Evolutionary conservation across 345 rosid species (phyloP), one percentile per base, ranked within the genome.

Genomic region (Euphorbia tirucalli): DNA sequence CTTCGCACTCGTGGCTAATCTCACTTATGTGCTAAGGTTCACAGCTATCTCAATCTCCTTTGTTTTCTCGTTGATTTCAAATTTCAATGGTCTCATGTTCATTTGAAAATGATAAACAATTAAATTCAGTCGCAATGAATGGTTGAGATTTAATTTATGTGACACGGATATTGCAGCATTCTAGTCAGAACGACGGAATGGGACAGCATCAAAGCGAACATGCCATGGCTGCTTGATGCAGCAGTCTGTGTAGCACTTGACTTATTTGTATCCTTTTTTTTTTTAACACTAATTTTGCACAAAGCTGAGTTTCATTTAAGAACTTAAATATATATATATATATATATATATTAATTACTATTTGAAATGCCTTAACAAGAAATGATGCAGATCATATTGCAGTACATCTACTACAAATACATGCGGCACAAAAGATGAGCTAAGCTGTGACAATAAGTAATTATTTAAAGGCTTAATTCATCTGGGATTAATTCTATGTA

Each of bases 201-300:
- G 99, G 92, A 83, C 1, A 90, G 65, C 69, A 85, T 89, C 76
- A 84, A 88, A 80, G 84, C 97, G 10, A 95, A 92, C 81, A 73
- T 95, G 83, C 84, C 99, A 71, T 95, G 99, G 99, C 74, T 95
- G 84, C 86, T 94, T 71, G 99, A 95, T 72, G 97, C 97, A 14
- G 77, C 79, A 16, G 96, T 89, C 68, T 95, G 99, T 65, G 99
- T 90, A 66, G 76, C 64, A 11, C 96, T 95, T 7, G 99, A 95
- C 81, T 80, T 88, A 62, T 90, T 92, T 52, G 99, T 95, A 95
- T 95, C 97, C 99, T 95, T 74, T 21, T 24, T 50, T 57, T 68
- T 19, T 61, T 30, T 27, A n/a, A n/a, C n/a, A n/a, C n/a, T n/a
- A n/a, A n/a, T n/a, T n/a, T n/a, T n/a, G n/a, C n/a, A n/a, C n/a